Evolutionary conservation across 257 asterid species (phyloP).

Genomic region (Plantago ovata): DNA sequence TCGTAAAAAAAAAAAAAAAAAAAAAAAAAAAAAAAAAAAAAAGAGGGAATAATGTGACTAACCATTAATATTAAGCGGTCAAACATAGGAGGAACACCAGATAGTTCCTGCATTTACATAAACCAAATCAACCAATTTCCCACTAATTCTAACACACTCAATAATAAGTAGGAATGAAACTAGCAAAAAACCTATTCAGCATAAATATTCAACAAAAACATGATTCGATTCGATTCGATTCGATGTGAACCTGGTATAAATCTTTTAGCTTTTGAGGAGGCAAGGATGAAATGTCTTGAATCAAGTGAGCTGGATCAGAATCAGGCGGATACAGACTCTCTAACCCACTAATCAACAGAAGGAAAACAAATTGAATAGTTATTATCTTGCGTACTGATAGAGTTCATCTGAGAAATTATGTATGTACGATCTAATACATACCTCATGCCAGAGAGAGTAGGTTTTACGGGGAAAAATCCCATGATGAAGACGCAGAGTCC

Average conservation of each 20-base stretch:
- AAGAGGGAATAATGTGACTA: constrained; percentile 21
- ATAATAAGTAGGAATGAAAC: too few relatives aligned
- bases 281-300: constrained; percentile 37
- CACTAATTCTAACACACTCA: neutral
- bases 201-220: neutral
- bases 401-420: neutral
- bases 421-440: constrained; percentile 1
- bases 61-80: constrained; percentile 79
- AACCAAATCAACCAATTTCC: neutral
- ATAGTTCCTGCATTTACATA: constrained; percentile 55
- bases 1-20: too few relatives aligned
- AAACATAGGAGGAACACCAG: constrained; percentile 66
- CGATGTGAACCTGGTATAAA: constrained; percentile 56
- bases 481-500: constrained; percentile 65
- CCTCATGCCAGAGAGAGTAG: constrained; percentile 81
- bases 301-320: constrained; percentile 32
- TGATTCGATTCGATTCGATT: neutral
- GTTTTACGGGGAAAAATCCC: constrained; percentile 82
- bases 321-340: constrained; percentile 74
- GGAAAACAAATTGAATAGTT: neutral
- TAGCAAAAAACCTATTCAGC: too few relatives aligned
- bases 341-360: constrained; percentile 44
- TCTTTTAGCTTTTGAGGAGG: constrained; percentile 56
- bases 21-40: too few relatives aligned
- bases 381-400: neutral